Percentiles rank a stretch among this genome's conserved stretches.
phyloP scores from a whole-genome alignment of 2,329 filamentous ascomycete species.

The Mariannaea sp. region DNA sequence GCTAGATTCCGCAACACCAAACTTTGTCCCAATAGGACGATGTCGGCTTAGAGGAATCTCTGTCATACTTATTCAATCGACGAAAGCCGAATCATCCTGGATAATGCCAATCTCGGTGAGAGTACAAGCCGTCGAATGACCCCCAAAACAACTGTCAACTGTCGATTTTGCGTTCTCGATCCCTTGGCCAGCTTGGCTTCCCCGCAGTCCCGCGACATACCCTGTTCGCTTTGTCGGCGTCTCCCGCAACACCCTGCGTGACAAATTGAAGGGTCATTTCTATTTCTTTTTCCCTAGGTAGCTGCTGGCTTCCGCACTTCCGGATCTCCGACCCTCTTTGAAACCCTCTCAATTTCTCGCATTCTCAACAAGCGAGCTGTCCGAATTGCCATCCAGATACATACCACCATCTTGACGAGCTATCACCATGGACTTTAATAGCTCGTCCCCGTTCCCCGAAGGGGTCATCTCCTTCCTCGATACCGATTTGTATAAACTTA shows the following conservation, averaged over 20 bases:
- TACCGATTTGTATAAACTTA: conserved; percentile 91
- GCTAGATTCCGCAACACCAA: conserved; percentile 89
- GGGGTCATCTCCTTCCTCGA: conserved; percentile 83
- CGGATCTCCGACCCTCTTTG: conserved; percentile 22
- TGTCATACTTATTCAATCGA: conserved; percentile 71
- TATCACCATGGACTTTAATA: conserved; percentile 65
- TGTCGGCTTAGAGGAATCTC: conserved; percentile 70
- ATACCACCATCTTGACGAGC: background rate
- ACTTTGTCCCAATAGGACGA: conserved; percentile 84
- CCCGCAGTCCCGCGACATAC: background rate
- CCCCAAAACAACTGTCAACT: conserved; percentile 47
- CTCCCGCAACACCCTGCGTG: conserved; percentile 1
- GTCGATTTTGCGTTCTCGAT: background rate
- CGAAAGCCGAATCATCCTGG: conserved; percentile 72
- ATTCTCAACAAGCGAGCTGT: background rate
- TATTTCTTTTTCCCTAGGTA: conserved; percentile 10
- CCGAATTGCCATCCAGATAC: background rate
- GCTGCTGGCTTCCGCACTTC: conserved; percentile 21
- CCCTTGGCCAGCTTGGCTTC: conserved; percentile 1
- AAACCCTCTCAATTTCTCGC: conserved; percentile 5
- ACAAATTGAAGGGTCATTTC: conserved; percentile 2
- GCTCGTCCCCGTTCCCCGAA: conserved; percentile 69
- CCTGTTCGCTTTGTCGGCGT: conserved; percentile 5
- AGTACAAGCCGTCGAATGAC: conserved; percentile 75
- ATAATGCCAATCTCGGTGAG: conserved; percentile 84